Conservation (phyloP, 2,329 filamentous ascomycete genomes). For the Talaromyces sp. region DNA sequence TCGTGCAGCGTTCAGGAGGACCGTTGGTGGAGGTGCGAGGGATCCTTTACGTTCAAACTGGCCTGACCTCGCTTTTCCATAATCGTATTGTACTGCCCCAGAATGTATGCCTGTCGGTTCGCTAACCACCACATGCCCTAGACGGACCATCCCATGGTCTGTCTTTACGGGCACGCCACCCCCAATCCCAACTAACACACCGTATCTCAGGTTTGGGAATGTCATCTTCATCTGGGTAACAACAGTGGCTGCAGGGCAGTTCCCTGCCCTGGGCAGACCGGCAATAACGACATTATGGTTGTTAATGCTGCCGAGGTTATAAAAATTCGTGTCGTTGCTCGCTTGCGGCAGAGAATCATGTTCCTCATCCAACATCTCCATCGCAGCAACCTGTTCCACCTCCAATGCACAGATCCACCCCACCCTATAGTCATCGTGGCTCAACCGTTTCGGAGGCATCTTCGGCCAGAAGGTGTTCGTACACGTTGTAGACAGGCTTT, state of each 20-base stretch:
- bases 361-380: neutral
- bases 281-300: neutral
- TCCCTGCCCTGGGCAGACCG: neutral
- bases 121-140: too few species aligned
- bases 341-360: neutral
- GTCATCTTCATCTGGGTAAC: neutral
- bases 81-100: too few species aligned
- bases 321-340: neutral
- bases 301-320: neutral
- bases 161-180: neutral
- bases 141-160: too few species aligned
- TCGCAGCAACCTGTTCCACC: neutral
- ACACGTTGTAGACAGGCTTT: too few species aligned
- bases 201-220: neutral
- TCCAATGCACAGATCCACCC: neutral
- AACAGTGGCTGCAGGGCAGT: neutral
- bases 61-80: too few species aligned
- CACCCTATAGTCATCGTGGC: neutral
- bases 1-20: too few species aligned
- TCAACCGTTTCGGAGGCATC: too few species aligned
- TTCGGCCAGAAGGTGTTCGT: too few species aligned
- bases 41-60: too few species aligned
- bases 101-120: too few species aligned
- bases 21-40: too few species aligned
- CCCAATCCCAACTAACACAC: neutral